Base-by-base conservation (phyloP, 148 eudicot genomes). In the Amaranthus hypochondriacus region DNA sequence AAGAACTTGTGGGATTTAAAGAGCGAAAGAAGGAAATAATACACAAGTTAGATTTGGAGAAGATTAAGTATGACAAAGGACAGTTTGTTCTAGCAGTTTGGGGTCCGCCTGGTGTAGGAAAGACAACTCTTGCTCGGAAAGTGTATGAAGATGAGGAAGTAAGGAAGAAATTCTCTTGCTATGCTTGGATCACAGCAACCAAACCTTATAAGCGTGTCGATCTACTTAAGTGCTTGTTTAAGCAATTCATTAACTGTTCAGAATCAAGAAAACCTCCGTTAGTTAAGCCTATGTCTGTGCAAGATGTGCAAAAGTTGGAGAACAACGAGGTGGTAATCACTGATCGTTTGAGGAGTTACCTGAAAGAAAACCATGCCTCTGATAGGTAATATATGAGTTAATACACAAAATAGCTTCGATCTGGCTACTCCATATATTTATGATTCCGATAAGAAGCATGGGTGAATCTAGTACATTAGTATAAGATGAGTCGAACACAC, bases 141-240 rank as follows among this genome's bases (percentile, higher is more conserved):
- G 66, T 63, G 66, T 63, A 63, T 13, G 49, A 44, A 11, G 42
- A 63, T 63, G 15, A 63, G 66, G 14, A 10, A 39, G 66, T 62
- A 13, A 63, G 50, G 66, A 63, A 63, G 50, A 4, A 63, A 4
- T 63, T 63, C 14, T 4, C 15, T 2, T 63, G 49, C 47, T 63
- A 13, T 63, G 66, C 66, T 10, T 63, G 66, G 66, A 63, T 63
- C 66, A 63, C 66, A 12, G 66, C 66, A 11, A 63, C 66, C n/a
- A 44, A 63, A 8, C 66, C 66, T 43, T 63, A 63, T 49, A 43
- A 44, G 7, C 43, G 49, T 10, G 66, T 63, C n/a, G 66, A 44
- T 63, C 13, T 63, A 10, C 47, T 63, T 18, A 63, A 63, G 66
- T 63, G 66, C 13, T 63, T 44, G 66, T 63, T 63, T 63, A 63